A percentile compares a stretch with the other conserved stretches of the same genome.
These are phyloP conservation scores for Globisporangium echinulatum DNA, from an alignment of 352 stramenopile genomes.

Conservation along the genomic window DNA sequence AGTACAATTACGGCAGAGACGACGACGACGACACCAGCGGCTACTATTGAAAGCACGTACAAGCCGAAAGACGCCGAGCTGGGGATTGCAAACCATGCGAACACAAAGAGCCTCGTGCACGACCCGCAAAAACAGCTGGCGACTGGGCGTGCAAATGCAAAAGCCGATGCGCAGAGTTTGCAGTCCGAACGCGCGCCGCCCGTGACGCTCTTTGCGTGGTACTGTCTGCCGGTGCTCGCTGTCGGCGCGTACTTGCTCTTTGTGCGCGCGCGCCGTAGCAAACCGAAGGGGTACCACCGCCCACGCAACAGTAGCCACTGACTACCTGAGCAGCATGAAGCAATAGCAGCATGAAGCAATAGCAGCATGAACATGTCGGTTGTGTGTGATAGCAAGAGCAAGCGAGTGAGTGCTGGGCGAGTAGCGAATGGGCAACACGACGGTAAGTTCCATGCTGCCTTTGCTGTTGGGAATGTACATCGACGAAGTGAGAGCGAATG, in stretches of 20 bases:
- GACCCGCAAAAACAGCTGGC: constrained; percentile 5
- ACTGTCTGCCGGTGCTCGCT: constrained; percentile 60
- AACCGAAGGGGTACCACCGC: constrained; percentile 11
- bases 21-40: constrained; percentile 14
- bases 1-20: too few relatives aligned
- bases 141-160: constrained; percentile 23
- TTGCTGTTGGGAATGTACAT: too few relatives aligned
- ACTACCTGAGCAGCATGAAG: too few relatives aligned
- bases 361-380: too few relatives aligned
- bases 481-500: too few relatives aligned
- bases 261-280: constrained; percentile 31
- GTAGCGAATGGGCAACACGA: too few relatives aligned
- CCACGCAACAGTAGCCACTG: not conserved
- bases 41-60: constrained; percentile 14
- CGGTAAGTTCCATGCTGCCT: too few relatives aligned
- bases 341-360: too few relatives aligned
- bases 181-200: constrained; percentile 40
- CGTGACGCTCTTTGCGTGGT: constrained; percentile 76
- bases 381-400: too few relatives aligned
- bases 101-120: constrained; percentile 38
- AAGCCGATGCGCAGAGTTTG: constrained; percentile 27
- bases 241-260: constrained; percentile 67
- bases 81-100: constrained; percentile 56
- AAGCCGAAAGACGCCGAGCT: constrained; percentile 62
- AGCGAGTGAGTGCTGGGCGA: too few relatives aligned